Percentiles rank a stretch among this genome's conserved stretches.
phyloP scores from a whole-genome alignment of 2,329 filamentous ascomycete species.

The Fusarium sp. region DNA sequence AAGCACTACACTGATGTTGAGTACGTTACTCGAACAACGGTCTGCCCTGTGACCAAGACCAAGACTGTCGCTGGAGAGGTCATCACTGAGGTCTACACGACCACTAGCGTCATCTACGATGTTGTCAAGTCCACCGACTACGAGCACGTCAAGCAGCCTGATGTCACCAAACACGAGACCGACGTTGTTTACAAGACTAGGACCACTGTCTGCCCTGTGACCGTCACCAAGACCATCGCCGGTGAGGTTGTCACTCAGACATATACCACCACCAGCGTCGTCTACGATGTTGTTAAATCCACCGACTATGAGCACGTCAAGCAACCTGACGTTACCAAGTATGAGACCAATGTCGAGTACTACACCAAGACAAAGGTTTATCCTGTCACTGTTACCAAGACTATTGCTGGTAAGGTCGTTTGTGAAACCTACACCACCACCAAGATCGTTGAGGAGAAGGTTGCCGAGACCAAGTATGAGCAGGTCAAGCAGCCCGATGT shows the following conservation, averaged over 20 bases:
- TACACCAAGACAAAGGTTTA: constrained; percentile 60
- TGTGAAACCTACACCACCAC: constrained; percentile 53
- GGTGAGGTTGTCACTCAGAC: constrained; percentile 58
- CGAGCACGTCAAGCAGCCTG: constrained; percentile 55
- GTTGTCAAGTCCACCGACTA: constrained; percentile 51
- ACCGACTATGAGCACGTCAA: constrained; percentile 55
- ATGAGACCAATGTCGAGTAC: constrained; percentile 54
- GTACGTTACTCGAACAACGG: constrained; percentile 59
- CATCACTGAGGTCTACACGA: constrained; percentile 48
- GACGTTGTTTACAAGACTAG: constrained; percentile 58
- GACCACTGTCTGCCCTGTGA: constrained; percentile 61
- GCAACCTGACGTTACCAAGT: constrained; percentile 55
- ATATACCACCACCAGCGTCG: constrained; percentile 50
- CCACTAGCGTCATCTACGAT: constrained; percentile 49
- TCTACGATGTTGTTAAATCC: constrained; percentile 52
- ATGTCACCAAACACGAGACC: constrained; percentile 51
- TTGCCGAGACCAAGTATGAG: constrained; percentile 52
- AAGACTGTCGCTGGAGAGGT: constrained; percentile 51
- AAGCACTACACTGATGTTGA: constrained; percentile 52
- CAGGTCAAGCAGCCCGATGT: constrained; percentile 51
- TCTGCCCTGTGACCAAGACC: constrained; percentile 60
- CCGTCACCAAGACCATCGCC: constrained; percentile 55
- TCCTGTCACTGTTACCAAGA: constrained; percentile 58
- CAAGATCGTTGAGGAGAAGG: constrained; percentile 48
- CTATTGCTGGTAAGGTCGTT: constrained; percentile 54